Evolutionary conservation across 1,284 basidiomycete genomes (phyloP), one percentile per base, ranked within the genome.

Genomic region (Cutaneotrichosporon mucoides): DNA sequence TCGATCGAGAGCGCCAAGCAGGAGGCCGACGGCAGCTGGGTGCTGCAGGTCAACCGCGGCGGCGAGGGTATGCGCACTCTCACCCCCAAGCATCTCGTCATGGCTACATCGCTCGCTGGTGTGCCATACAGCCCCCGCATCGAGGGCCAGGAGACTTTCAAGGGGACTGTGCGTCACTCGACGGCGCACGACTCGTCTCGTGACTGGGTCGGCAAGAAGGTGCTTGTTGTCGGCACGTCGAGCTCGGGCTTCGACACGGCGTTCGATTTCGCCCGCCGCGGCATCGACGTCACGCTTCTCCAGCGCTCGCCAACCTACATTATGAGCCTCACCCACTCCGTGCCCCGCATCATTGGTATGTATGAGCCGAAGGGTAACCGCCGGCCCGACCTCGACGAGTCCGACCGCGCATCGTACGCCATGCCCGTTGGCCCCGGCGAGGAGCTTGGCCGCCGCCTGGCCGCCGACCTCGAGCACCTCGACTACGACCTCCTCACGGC

Each of bases 261-360:
- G 7, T 72, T 75, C 45, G 82, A 83, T 60, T 80, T 78, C 55
- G 76, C 73, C 13, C 74, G 80, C 6, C 73, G 81, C 56, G 81
- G 78, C 36, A 74, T 82, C 15, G 81, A 82, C 75, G 81, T 85
- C 2, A 86, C 85, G 3, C 81, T 87, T 71, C 82, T 82, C 61
- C 86, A 88, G 71, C 80, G 86, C 42, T 80, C 80, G 38, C 80
- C 83, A 2, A 86, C 84, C 3, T 86, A 85, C 69, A 73, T 88
- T 64, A 84, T 87, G 82, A 65, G 61, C 8, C 58, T 72, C 44
- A 61, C 61, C 81, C 79, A 41, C 62, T 82, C 16, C 85, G 73
- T 55, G 72, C 75, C 12, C 77, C 81, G 24, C 76, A 65, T 80
- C 79, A 52, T 70, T 43, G 66, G 62, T 41, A 51, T 2, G 9